phyloP scores from a whole-genome alignment of 2,329 filamentous ascomycete genomes.

The Thyridium curvatum region DNA sequence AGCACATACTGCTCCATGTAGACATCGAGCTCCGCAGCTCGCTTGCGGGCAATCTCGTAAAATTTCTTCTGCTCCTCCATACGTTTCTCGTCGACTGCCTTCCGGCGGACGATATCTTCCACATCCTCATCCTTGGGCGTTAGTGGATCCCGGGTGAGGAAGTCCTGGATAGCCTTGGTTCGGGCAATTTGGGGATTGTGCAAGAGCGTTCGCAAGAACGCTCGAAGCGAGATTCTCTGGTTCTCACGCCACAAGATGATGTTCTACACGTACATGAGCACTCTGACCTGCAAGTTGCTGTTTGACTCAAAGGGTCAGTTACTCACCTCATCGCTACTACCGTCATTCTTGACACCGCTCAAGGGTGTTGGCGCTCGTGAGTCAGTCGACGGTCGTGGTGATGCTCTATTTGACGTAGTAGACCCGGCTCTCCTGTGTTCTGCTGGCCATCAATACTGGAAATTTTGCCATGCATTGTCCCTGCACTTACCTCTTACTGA shows the following conservation, averaged over 20 bases:
- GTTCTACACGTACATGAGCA: constrained; percentile 9
- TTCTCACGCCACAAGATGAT: constrained; percentile 74
- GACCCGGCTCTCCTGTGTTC: constrained; percentile 31
- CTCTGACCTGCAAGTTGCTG: constrained; percentile 1
- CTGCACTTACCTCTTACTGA: constrained; percentile 31
- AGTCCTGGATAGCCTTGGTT: constrained; percentile 78
- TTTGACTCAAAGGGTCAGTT: too few relatives aligned
- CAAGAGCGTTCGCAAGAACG: constrained; percentile 81
- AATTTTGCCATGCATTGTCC: background rate
- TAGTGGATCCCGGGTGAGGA: constrained; percentile 68
- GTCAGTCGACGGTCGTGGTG: constrained; percentile 40
- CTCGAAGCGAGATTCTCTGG: constrained; percentile 84
- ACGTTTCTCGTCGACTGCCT: constrained; percentile 77
- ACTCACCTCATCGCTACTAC: background rate
- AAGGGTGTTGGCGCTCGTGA: background rate
- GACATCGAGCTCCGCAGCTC: constrained; percentile 87
- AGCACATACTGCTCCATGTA: constrained; percentile 94
- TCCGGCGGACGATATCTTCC: constrained; percentile 72
- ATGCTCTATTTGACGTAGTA: constrained; percentile 25
- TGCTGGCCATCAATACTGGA: constrained; percentile 1
- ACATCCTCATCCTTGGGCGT: constrained; percentile 75
- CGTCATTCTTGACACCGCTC: background rate
- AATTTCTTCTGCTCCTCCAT: constrained; percentile 91
- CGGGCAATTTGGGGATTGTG: constrained; percentile 78
- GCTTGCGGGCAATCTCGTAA: constrained; percentile 87